Percentiles rank a stretch among this genome's conserved stretches.
Conservation (phyloP, 805 yeast species). For the Kuraishia cidri region DNA sequence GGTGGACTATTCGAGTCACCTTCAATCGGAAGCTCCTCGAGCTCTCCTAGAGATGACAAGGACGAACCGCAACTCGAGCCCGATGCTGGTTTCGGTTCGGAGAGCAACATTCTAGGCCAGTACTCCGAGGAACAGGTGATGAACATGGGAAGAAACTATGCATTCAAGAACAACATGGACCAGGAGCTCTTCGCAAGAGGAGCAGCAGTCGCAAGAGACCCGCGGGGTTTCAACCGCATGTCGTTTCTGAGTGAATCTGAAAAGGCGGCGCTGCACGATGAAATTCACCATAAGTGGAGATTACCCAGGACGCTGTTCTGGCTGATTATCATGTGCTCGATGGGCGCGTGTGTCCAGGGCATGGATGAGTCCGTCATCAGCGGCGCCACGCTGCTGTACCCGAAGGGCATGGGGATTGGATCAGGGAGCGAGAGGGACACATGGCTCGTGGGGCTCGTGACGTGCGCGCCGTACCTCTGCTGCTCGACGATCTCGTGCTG, state of each 20-base stretch:
- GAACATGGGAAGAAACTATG: conserved; percentile 65
- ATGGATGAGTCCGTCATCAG: conserved; percentile 73
- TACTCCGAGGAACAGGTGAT: conserved; percentile 55
- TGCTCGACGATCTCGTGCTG: conserved; percentile 55
- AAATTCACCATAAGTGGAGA: conserved; percentile 34
- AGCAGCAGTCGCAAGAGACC: conserved; percentile 61
- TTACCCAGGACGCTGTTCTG: conserved; percentile 37
- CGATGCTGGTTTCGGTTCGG: conserved; percentile 7
- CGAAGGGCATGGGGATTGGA: conserved; percentile 42
- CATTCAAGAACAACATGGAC: conserved; percentile 44
- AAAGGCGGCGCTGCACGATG: conserved; percentile 38
- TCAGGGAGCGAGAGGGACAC: conserved; percentile 35
- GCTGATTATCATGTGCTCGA: conserved; percentile 57
- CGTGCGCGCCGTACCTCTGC: conserved; percentile 64
- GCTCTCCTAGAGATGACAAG: no score
- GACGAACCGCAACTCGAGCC: no score
- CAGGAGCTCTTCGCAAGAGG: conserved; percentile 52
- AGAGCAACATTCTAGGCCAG: conserved; percentile 42
- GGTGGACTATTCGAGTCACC: no score
- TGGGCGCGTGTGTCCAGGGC: conserved; percentile 77
- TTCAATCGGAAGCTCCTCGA: no score
- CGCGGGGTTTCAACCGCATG: conserved; percentile 51
- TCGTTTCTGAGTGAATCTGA: conserved; percentile 44
- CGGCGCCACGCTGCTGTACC: conserved; percentile 62
- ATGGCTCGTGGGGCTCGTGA: conserved; percentile 55